Conservation (phyloP, 1,139 yeast genomes). For the Geotrichum armillariae region DNA sequence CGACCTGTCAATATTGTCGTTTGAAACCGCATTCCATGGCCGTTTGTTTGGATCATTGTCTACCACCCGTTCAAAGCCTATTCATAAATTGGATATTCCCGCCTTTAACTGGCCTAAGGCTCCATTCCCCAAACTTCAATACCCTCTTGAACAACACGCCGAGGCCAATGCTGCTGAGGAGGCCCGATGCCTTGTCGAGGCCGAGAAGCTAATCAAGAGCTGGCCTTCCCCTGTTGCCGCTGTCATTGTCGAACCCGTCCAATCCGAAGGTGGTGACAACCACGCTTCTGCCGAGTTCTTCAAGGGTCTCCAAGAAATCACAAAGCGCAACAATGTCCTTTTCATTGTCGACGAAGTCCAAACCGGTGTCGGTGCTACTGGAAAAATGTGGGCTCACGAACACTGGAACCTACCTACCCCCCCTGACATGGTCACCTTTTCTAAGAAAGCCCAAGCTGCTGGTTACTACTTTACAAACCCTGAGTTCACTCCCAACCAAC, state of each 20-base stretch:
- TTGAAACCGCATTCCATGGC: conserved; percentile 78
- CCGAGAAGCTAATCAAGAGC: conserved; percentile 55
- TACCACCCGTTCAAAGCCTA: conserved; percentile 77
- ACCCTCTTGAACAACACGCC: conserved; percentile 62
- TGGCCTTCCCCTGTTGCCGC: conserved; percentile 75
- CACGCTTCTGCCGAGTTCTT: conserved; percentile 74
- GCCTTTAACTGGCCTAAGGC: conserved; percentile 89
- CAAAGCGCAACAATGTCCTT: conserved; percentile 64
- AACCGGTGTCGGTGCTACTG: conserved; percentile 87
- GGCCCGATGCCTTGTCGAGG: conserved; percentile 58
- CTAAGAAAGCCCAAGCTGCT: conserved; percentile 84
- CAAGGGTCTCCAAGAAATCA: conserved; percentile 74
- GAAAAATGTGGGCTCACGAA: conserved; percentile 85
- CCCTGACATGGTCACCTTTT: conserved; percentile 80
- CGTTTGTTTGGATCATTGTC: conserved; percentile 78
- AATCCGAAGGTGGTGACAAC: conserved; percentile 87
- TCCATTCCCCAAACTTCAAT: conserved; percentile 70
- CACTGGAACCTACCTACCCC: conserved; percentile 71
- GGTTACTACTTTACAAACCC: conserved; percentile 78
- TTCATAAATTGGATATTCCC: conserved; percentile 82
- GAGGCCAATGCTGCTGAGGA: conserved; percentile 65
- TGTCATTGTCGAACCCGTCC: conserved; percentile 75
- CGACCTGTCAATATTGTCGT: conserved; percentile 69
- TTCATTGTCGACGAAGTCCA: conserved; percentile 83
- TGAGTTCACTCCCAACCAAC: conserved; percentile 64